Evolutionary conservation across 2,329 filamentous ascomycete species (phyloP), one percentile per base, ranked within the genome.

Genomic region (Penicillium sp.): DNA sequence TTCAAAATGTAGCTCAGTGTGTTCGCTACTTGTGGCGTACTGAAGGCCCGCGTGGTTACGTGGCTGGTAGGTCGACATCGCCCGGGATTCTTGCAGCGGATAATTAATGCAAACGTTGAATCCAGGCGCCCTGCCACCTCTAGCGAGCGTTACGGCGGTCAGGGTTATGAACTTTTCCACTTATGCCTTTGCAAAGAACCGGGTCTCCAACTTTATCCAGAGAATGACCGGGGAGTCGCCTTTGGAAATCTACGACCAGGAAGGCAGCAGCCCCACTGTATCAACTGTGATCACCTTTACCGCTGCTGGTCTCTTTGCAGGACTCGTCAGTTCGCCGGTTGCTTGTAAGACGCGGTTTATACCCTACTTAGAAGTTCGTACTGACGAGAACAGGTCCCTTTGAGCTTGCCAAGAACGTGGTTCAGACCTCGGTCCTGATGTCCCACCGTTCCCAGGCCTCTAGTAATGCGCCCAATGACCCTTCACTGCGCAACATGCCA

Each of bases 361-460:
- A n/a, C n/a, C n/a, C n/a, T n/a, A n/a, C n/a, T n/a, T n/a, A n/a
- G n/a, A 64, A 55, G 71, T 55, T 15, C 4, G 26, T 24, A 41
- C 39, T 12, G n/a, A n/a, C 22, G 22, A 17, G 43, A 42, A 39
- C 28, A 73, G 72, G 72, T 51, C 72, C 72, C 1, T 72, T 75
- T 47, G 72, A 75, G 61, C 59, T 74, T 29, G 69, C 72, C 42
- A 75, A 75, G 57, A 75, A 75, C 49, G 72, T 74, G 4, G 71
- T 74, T 13, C 72, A 75, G 56, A 73, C 72, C 7, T 75, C 72
- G 1, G 72, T 75, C 29, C 58, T 75, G 39, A 69, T 75, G 53
- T 67, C 70, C 6, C 67, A 72, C 34, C 63, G 69, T 6, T 63
- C 66, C 8, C 61, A 65, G 0, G 64, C n/a, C n/a, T n/a, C n/a